Evolutionary conservation across 1,139 yeast genomes (phyloP), one percentile per base, ranked within the genome.

Genomic region (Blastobotrys persicus): DNA sequence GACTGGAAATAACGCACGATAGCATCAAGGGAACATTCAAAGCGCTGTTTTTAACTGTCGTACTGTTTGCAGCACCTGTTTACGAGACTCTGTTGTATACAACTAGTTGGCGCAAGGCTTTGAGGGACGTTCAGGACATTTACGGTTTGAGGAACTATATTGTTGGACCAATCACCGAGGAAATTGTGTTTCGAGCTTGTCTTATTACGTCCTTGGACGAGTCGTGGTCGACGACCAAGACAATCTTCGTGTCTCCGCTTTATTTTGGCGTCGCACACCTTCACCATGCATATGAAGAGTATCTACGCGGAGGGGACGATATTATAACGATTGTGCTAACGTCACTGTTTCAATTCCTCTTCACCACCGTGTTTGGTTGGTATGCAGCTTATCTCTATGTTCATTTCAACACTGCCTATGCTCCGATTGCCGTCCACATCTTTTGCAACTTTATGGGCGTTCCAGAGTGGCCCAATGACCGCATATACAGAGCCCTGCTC

Each of bases 241-340:
- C 53, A 6, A 51, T 63, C 12, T 61, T 74, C 32, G 62, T 80
- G 2, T 61, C 91, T 1, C 96, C 97, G 0, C 61, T 83, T 17
- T 76, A 83, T 55, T 92, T 92, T 70, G 96, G 96, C 1, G 62
- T 88, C n/a, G 97, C 98, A 0, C 99, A 92, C 67, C 52, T 86
- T 16, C 96, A 92, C 64, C 98, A 92, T 66, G 95, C 83, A 1
- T 76, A 75, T 57, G 87, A 82, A 52, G 60, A 79, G 47, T 73
- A 72, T 53, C 59, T 65, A 6, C 65, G 46, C 13, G 43, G 45
- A 18, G 33, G 49, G 38, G 31, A 42, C 17, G 66, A 71, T 9
- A 72, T 80, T 1, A 34, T 67, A 0, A 16, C 41, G 5, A 37
- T 37, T 16, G 14, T 37, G 26, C 41, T 37, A n/a, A 19, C 28